These are phyloP conservation scores for Rugosomyces carneus DNA, from an alignment of 1,284 basidiomycete species.

Conservation along the genomic window DNA sequence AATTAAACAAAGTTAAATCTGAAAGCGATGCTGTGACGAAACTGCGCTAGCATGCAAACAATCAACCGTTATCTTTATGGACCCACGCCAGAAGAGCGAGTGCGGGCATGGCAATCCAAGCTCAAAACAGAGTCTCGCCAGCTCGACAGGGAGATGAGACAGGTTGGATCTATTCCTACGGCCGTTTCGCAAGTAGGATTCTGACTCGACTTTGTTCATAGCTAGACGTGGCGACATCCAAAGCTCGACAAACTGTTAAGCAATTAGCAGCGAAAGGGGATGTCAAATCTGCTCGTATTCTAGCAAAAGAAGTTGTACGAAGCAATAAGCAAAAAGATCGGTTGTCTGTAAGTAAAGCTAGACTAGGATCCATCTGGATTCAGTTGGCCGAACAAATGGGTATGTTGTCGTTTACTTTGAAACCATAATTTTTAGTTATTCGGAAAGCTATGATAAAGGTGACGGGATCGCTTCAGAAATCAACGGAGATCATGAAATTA, in stretches of 20 bases:
- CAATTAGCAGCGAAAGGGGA: conserved; percentile 90
- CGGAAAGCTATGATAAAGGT: conserved; percentile 90
- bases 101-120: conserved; percentile 84
- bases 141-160: conserved; percentile 88
- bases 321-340: conserved; percentile 94
- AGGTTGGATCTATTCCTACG: conserved; percentile 51
- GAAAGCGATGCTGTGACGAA: background rate
- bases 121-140: conserved; percentile 75
- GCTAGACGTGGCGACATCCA: conserved; percentile 80
- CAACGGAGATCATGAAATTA: conserved; percentile 98
- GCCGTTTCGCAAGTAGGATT: conserved; percentile 13
- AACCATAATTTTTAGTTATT: background rate
- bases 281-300: conserved; percentile 85
- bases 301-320: conserved; percentile 92
- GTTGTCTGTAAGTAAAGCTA: conserved; percentile 88
- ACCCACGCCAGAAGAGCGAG: conserved; percentile 88
- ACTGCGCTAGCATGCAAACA: conserved; percentile 58
- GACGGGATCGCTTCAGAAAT: conserved; percentile 94
- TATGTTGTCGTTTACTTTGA: conserved; percentile 34
- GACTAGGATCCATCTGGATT: conserved; percentile 85
- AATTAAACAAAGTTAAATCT: too few relatives aligned
- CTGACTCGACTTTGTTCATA: conserved; percentile 31
- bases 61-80: conserved; percentile 92
- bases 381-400: conserved; percentile 93
- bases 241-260: conserved; percentile 82